Evolutionary conservation across 257 asterid genomes (phyloP).

Genomic region (Ophiorrhiza pumila): DNA sequence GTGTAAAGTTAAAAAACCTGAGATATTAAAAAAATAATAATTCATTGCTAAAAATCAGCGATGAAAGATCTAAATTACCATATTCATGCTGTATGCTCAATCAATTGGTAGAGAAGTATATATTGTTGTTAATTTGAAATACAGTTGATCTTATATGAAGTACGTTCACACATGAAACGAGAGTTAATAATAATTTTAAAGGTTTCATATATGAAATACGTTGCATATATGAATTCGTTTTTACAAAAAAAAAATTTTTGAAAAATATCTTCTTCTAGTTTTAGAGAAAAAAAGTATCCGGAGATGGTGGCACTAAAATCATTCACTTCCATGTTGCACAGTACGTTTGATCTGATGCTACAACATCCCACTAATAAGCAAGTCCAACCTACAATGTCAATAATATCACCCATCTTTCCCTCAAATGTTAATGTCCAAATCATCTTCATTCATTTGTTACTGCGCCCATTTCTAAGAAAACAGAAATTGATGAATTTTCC

Average conservation of each 20-base stretch:
- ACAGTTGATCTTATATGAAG: too few species aligned
- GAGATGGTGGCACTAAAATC: slow-evolving; percentile 16
- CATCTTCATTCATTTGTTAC: too few species aligned
- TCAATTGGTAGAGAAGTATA: neutral
- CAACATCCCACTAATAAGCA: slow-evolving; percentile 12
- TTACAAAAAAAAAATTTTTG: too few species aligned
- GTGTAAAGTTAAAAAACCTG: too few species aligned
- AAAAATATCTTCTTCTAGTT: too few species aligned
- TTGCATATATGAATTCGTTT: too few species aligned
- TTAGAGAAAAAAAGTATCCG: too few species aligned
- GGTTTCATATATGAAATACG: too few species aligned
- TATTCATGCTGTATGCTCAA: too few species aligned
- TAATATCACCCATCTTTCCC: neutral
- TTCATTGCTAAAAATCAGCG: neutral
- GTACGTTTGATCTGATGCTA: neutral
- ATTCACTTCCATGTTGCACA: neutral
- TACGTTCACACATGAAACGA: too few species aligned
- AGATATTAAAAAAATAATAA: too few species aligned
- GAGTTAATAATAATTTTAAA: too few species aligned
- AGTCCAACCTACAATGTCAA: neutral
- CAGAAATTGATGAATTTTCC: neutral
- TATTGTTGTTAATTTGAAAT: neutral
- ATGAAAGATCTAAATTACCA: neutral
- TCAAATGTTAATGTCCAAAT: neutral
- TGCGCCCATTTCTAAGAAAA: neutral